These are phyloP conservation scores for Pseudogymnoascus sp. DNA, from an alignment of 2,329 filamentous ascomycete genomes.

Conservation along the genomic window DNA sequence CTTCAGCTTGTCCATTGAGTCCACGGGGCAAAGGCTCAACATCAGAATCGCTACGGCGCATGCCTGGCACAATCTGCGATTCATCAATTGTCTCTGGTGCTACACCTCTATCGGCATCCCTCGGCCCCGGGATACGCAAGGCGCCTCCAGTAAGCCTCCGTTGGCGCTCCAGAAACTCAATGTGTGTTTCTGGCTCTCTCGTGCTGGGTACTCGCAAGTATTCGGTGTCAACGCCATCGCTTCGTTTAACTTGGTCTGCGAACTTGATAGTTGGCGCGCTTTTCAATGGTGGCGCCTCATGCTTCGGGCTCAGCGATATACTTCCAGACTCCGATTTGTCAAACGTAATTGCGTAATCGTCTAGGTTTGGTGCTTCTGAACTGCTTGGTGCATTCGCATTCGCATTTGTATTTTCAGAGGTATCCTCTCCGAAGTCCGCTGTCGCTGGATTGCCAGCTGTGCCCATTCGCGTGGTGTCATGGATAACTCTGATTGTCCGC, in stretches of 20 bases:
- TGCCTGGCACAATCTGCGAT: not conserved
- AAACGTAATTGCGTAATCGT: slow-evolving; percentile 8
- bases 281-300: slow-evolving; percentile 11
- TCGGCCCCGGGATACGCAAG: slow-evolving; percentile 81
- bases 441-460: not conserved
- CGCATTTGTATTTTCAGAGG: not conserved
- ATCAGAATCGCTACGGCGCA: not conserved
- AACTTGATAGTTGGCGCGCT: slow-evolving; percentile 46
- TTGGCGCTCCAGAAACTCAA: slow-evolving; percentile 81
- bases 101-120: slow-evolving; percentile 80
- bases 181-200: slow-evolving; percentile 66
- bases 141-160: slow-evolving; percentile 65
- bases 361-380: not conserved
- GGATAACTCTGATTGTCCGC: slow-evolving; percentile 59
- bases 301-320: not conserved
- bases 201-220: slow-evolving; percentile 43
- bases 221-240: slow-evolving; percentile 48
- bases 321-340: not conserved
- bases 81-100: slow-evolving; percentile 53
- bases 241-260: slow-evolving; percentile 56
- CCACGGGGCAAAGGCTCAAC: not conserved
- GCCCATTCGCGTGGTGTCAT: slow-evolving; percentile 37
- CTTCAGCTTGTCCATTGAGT: not conserved
- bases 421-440: not conserved
- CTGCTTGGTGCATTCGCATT: not conserved